These are phyloP conservation scores for Parascedosporium putredinis DNA, from an alignment of 2,329 filamentous ascomycete species.

Conservation along the genomic window DNA sequence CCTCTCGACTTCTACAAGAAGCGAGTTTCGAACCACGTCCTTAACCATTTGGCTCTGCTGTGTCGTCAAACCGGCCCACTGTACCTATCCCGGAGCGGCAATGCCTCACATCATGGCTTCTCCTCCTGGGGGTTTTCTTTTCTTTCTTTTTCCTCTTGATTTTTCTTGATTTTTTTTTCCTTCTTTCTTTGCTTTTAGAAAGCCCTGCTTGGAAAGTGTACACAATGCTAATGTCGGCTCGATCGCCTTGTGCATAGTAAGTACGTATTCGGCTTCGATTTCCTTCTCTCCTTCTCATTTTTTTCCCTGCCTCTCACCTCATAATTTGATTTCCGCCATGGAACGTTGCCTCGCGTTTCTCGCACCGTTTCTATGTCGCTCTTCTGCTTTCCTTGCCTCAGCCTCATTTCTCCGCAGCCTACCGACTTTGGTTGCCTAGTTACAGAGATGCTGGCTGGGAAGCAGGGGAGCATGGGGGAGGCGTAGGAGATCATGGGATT, in stretches of 20 bases:
- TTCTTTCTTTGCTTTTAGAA: background rate
- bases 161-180: background rate
- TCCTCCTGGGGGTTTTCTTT: no score
- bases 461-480: no score
- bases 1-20: no score
- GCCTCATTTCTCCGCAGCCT: background rate
- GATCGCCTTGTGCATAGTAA: background rate
- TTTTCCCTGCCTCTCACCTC: background rate
- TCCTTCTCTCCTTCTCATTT: background rate
- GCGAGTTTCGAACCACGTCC: no score
- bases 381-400: background rate
- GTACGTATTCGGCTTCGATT: slow-evolving; percentile 1
- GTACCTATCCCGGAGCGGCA: no score
- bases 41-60: no score
- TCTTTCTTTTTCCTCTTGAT: background rate
- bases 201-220: slow-evolving; percentile 6
- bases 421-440: background rate
- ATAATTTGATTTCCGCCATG: no score
- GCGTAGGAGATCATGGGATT: no score
- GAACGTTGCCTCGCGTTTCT: background rate
- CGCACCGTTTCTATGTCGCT: background rate
- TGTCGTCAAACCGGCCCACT: no score
- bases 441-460: no score
- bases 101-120: no score
- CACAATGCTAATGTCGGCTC: slow-evolving; percentile 7